phyloP scores from a whole-genome alignment of 164 flowering plant species.

The grape (Vitis vinifera) region ASM3070453v1 NC_081822.1:33275501-33276000 shows the following conservation, averaged over 20 bases:
- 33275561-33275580: too few species aligned
- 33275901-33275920: neutral
- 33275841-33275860: conserved; percentile 60
- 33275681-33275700: neutral
- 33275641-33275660: neutral
- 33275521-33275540: too few species aligned
- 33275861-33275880: conserved; percentile 55
- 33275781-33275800: conserved; percentile 40
- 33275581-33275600: too few species aligned
- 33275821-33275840: conserved; percentile 82
- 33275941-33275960: too few species aligned
- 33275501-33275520: too few species aligned
- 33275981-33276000: too few species aligned
- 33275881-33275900: neutral
- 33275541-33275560: too few species aligned
- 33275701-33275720: conserved; percentile 38
- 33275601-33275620: too few species aligned
- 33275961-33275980: too few species aligned
- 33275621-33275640: too few species aligned
- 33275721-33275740: conserved; percentile 51
- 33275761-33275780: conserved; percentile 41
- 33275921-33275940: neutral
- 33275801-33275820: conserved; percentile 38
- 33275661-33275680: neutral
- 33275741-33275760: conserved; percentile 46